Percentiles rank a stretch among this genome's conserved stretches.
phyloP scores from a whole-genome alignment of 768 basidiomycete species.

The Lenzites betulinus region DNA sequence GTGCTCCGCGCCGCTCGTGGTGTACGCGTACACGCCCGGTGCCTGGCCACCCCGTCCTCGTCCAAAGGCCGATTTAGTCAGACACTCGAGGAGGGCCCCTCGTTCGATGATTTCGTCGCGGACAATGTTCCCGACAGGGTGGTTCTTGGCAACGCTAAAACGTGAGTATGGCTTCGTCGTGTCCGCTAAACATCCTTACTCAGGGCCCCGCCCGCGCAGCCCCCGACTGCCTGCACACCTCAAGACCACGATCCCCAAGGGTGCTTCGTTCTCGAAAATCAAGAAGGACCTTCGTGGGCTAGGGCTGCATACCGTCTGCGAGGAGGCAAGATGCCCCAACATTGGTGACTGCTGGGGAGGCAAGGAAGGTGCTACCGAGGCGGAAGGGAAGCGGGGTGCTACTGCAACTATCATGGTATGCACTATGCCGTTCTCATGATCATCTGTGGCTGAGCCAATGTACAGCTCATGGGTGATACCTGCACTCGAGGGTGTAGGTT shows the following conservation, averaged over 20 bases:
- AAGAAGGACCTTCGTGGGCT: constrained; percentile 95
- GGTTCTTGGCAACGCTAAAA: constrained; percentile 69
- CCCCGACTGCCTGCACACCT: constrained; percentile 85
- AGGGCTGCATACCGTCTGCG: constrained; percentile 93
- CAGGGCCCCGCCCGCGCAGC: constrained; percentile 40
- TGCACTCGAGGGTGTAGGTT: constrained; percentile 98
- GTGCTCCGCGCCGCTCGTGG: constrained; percentile 22
- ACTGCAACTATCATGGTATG: constrained; percentile 98
- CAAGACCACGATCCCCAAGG: constrained; percentile 91
- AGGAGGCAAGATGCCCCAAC: constrained; percentile 98
- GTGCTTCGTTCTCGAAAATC: constrained; percentile 85
- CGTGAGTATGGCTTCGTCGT: constrained; percentile 43
- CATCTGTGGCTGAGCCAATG: neutral
- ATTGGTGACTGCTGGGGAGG: constrained; percentile 99
- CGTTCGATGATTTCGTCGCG: constrained; percentile 81
- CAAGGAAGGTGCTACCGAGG: constrained; percentile 60
- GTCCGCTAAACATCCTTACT: neutral
- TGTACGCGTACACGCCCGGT: constrained; percentile 35
- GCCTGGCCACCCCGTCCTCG: constrained; percentile 50
- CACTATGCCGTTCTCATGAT: neutral
- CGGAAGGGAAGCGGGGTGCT: constrained; percentile 77
- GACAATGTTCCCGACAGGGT: constrained; percentile 58
- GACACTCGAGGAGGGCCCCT: constrained; percentile 64
- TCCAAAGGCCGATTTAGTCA: constrained; percentile 50
- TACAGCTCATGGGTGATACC: constrained; percentile 96